phyloP scores from a whole-genome alignment of 345 rosid species.

The Sisymbrium irio region DNA sequence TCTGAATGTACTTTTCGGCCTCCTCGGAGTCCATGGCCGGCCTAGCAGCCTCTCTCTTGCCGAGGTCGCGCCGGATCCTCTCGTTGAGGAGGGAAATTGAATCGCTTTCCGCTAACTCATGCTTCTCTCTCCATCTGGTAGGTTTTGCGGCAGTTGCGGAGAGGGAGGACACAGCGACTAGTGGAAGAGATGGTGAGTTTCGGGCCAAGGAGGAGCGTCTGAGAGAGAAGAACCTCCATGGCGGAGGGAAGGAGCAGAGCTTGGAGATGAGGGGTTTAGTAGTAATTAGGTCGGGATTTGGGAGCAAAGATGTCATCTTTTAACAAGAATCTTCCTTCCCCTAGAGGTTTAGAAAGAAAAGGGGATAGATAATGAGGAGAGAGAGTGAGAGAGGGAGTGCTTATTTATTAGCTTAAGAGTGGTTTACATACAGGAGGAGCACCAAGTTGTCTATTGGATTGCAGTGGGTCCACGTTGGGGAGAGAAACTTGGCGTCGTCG shows the following conservation, averaged over 20 bases:
- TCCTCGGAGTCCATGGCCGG: conserved; percentile 74
- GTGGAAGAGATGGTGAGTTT: conserved; percentile 29
- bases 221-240: conserved; percentile 34
- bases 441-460: conserved; percentile 56
- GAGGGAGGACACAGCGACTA: conserved; percentile 47
- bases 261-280: conserved; percentile 39
- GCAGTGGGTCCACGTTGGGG: conserved; percentile 81
- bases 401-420: not conserved
- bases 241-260: conserved; percentile 35
- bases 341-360: conserved; percentile 21
- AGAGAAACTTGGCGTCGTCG: conserved; percentile 32
- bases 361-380: conserved; percentile 20
- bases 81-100: conserved; percentile 72
- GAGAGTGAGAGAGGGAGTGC: not conserved
- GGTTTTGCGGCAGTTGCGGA: conserved; percentile 37
- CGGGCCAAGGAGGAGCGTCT: conserved; percentile 25
- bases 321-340: conserved; percentile 14
- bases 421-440: conserved; percentile 4
- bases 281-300: conserved; percentile 32
- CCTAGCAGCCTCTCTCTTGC: conserved; percentile 52
- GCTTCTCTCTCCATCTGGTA: conserved; percentile 44
- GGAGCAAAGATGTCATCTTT: conserved; percentile 50
- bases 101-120: conserved; percentile 43
- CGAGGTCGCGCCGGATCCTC: conserved; percentile 65
- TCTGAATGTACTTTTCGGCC: conserved; percentile 75